Base-by-base conservation (phyloP, 2,329 filamentous ascomycete genomes). In the Aspergillus sp. region DNA sequence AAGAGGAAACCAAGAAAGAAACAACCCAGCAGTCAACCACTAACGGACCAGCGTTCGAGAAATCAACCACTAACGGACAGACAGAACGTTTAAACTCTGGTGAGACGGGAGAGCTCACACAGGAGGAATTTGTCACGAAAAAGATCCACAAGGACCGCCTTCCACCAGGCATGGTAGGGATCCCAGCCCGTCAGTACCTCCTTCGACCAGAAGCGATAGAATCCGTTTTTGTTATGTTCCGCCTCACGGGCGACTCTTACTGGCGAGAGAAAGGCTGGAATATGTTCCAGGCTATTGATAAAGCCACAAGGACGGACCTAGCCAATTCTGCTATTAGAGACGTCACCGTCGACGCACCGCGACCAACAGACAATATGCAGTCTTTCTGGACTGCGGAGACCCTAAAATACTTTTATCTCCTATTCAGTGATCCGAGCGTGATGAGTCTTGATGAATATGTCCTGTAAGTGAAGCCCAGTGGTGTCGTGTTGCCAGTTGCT, bases 141-240 rank as follows among this genome's bases (percentile, higher is more conserved):
- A 72, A 69, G 49, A 76, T 81, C 55, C 66, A 71, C n/a, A 71
- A 76, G 47, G 74, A 79, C 56, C 76, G 75, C 41, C 67, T 80
- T 31, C 77, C 77, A 12, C 65, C 71, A 14, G 77, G 78, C 6
- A 73, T 80, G 61, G 73, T 72, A 9, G 70, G 69, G 33, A 74
- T 81, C 40, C 62, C 64, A 1, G 66, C 66, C 11, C 67, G 72
- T 3, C 68, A 75, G 55, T 81, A 78, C 62, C 70, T 75, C 33
- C 64, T 81, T 69, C 68, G 77, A 7, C 90, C 90, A 19, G 90
- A 93, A 74, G 90, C 90, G 2, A 91, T 93, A 54, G 90, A 93
- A 76, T 89, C 86, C 14, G 84, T 95, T 4, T 93, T 91, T 72
- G 84, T 91, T 68, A 84, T 93, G 79, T 91, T 88, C 71, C 84